These are phyloP conservation scores for Sclerotinia subarctica DNA, from an alignment of 2,329 filamentous ascomycete species.

Conservation along the genomic window DNA sequence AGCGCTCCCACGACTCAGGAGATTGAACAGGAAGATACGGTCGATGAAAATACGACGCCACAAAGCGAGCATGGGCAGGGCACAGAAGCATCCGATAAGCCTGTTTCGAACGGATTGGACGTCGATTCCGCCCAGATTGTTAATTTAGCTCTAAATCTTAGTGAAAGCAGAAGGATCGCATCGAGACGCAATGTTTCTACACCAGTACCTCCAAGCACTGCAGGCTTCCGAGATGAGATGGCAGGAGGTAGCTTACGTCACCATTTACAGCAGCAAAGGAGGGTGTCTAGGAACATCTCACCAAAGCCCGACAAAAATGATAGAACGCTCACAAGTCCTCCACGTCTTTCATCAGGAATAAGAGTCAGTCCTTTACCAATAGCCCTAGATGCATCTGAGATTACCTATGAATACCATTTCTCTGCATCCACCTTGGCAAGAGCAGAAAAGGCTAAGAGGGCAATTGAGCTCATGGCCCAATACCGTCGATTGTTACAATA, in stretches of 20 bases:
- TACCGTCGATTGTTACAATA: slow-evolving; percentile 77
- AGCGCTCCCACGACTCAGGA: slow-evolving; percentile 17
- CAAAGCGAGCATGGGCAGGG: slow-evolving; percentile 6
- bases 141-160: slow-evolving; percentile 84
- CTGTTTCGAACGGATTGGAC: slow-evolving; percentile 46
- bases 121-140: slow-evolving; percentile 87
- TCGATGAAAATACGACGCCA: slow-evolving; percentile 17
- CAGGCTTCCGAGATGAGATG: slow-evolving; percentile 44
- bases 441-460: slow-evolving; percentile 77
- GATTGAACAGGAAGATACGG: slow-evolving; percentile 3
- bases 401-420: slow-evolving; percentile 60
- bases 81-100: slow-evolving; percentile 13
- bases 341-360: slow-evolving; percentile 44
- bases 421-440: slow-evolving; percentile 77
- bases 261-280: slow-evolving; percentile 69
- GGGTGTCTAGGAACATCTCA: slow-evolving; percentile 58
- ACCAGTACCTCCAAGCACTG: slow-evolving; percentile 46
- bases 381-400: slow-evolving; percentile 47
- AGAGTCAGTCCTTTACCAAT: slow-evolving; percentile 48
- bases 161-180: slow-evolving; percentile 70
- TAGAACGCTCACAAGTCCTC: slow-evolving; percentile 34
- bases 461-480: slow-evolving; percentile 82
- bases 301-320: slow-evolving; percentile 50
- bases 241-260: slow-evolving; percentile 60
- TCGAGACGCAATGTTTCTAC: slow-evolving; percentile 52